A percentile compares a stretch with the other conserved stretches of the same genome.
Evolutionary conservation across 1,284 basidiomycete genomes (phyloP).

Genomic region (Ceratobasidium sp.): DNA sequence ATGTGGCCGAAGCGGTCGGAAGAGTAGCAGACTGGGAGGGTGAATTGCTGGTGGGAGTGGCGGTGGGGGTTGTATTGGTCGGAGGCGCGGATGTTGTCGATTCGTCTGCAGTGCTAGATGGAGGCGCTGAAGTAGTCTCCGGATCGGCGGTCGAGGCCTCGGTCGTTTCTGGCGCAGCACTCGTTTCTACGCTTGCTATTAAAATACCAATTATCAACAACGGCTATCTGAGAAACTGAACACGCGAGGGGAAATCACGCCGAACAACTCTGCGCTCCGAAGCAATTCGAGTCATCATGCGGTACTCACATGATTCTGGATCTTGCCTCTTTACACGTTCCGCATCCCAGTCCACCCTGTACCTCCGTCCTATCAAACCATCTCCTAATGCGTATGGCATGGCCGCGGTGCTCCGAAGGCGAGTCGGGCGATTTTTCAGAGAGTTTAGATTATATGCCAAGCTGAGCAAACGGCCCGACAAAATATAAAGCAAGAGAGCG

Average conservation of each 20-base stretch:
- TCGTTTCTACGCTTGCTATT: slow-evolving; percentile 26
- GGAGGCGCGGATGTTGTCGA: slow-evolving; percentile 11
- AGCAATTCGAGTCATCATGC: not conserved
- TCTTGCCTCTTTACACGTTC: slow-evolving; percentile 24
- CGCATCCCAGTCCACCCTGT: not conserved
- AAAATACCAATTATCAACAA: slow-evolving; percentile 7
- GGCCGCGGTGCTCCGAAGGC: not conserved
- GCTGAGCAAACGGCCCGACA: slow-evolving; percentile 19
- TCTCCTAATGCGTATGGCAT: slow-evolving; percentile 25
- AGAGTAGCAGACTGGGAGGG: slow-evolving; percentile 13
- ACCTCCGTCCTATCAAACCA: slow-evolving; percentile 10
- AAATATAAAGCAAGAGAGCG: slow-evolving; percentile 17
- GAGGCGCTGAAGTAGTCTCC: not conserved
- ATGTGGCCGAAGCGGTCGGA: slow-evolving; percentile 17
- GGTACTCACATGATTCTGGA: slow-evolving; percentile 38
- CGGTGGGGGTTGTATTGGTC: not conserved
- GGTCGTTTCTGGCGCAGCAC: slow-evolving; percentile 22
- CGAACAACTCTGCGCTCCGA: slow-evolving; percentile 3
- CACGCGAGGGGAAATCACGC: no score
- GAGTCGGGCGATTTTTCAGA: slow-evolving; percentile 23
- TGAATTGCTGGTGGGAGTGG: slow-evolving; percentile 12
- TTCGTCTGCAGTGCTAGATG: not conserved
- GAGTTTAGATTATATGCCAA: slow-evolving; percentile 35
- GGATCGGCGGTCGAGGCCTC: slow-evolving; percentile 1
- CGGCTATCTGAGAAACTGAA: not conserved